Base-by-base conservation (phyloP, 768 basidiomycete species). In the Boletus bicolor region DNA sequence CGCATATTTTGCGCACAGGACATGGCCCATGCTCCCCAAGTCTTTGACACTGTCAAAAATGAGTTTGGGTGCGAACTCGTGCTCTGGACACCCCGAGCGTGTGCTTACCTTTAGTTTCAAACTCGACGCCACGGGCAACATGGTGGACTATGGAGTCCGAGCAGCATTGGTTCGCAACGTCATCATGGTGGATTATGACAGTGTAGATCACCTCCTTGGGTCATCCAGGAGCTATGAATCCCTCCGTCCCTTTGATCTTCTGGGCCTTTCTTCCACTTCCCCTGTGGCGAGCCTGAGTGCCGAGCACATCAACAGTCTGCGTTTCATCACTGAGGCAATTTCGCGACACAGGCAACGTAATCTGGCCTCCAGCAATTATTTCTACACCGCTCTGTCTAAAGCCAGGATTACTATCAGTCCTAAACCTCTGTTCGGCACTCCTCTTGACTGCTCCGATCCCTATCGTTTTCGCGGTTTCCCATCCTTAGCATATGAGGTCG, bases 21-120 rank as follows among this genome's bases (percentile, higher is more conserved):
- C 84, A 1, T 79, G 73, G 66, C 82, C 89, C 0, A 85, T 98
- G 75, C 78, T 98, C n/a, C 90, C 93, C 5, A 67, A 73, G 19
- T 72, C 73, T 10, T 60, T 89, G 44, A 76, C 81, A 53, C 73
- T 82, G n/a, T 68, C 70, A 10, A 74, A 73, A 28, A 72, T 83
- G 64, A 83, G 80, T 62, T 68, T 86, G 44, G 82, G 82, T 24
- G 64, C 72, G 24, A 63, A 57, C 35, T 61, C 67, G 9, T 21
- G 56, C 3, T 57, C 56, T n/a, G 75, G 72, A 15, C 56, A 64
- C 3, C 71, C 74, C 0, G 84, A 87, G 61, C 79, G 77, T 7
- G 86, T 86, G 2, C 62, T 99, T 59, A 86, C 92, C 0, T 93
- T 98, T 73, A 96, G 93, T 55, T 77, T 79, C 49, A 86, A 86